Base-by-base conservation (phyloP, 352 stramenopile species). In the Phytophthora tentaculata region DNA sequence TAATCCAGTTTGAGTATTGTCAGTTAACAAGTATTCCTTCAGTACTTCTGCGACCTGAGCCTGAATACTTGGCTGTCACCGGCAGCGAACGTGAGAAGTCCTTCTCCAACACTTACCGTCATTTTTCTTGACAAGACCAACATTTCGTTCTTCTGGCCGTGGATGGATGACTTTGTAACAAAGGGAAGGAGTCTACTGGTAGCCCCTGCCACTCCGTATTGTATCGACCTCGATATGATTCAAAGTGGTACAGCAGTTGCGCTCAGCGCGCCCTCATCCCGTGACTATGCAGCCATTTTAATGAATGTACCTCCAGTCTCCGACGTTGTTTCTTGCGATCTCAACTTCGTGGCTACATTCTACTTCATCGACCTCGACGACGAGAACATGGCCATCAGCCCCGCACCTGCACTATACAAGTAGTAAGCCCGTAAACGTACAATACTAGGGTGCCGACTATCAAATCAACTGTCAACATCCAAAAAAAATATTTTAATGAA, bases 1-100 rank as follows among this genome's bases (percentile, higher is more conserved):
- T 51, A 17, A 64, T 76, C 3, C 54, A 73, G 14, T 47, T 79
- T 7, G 74, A 81, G 9, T 63, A 67, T 22, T 53, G 67, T 20
- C 4, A 56, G 6, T 35, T 80, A 17, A 12, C 16, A 5, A 24
- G 16, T 3, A 35, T 81, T 1, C 48, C 71, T 17, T 19, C 41
- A 2, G 53, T 58, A 12, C 22, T 79, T 23, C 12, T 65, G 7
- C 51, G 50, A 3, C 26, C 80, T 19, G 29, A 67, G 19, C 43
- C 64, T 0, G 37, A 24, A 4, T 73, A 61, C 13, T 32, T 82
- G 22, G 56, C 56, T 10, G 43, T 80, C 13, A 59, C 57, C 3
- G 52, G 65, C 14, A 79, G n/a, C n/a, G n/a, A 67, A 69, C 24
- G 66, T 75, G 35, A 43, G 2, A 41, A 43, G 43, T 16, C 22